Conservation (phyloP, 768 basidiomycete species). For the Russula compacta region DNA sequence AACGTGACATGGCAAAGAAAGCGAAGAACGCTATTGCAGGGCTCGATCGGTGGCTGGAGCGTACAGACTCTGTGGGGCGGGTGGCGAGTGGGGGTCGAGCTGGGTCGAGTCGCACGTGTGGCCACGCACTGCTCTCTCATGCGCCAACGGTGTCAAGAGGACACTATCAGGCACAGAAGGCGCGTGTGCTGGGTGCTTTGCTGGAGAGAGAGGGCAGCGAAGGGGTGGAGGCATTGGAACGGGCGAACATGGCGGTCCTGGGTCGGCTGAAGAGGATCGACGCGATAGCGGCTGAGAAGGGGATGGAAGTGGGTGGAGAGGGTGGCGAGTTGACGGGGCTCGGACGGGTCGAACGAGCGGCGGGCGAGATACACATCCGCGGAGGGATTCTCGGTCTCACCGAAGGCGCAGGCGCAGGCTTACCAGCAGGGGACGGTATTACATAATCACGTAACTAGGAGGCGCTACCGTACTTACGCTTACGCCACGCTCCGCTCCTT, state of each 20-base stretch:
- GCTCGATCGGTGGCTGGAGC: slow-evolving; percentile 59
- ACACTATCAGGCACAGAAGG: slow-evolving; percentile 39
- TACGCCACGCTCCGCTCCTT: too few species aligned
- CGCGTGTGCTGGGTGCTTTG: slow-evolving; percentile 32
- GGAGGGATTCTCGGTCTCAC: slow-evolving; percentile 38
- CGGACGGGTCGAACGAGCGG: slow-evolving; percentile 39
- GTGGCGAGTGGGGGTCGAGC: background rate
- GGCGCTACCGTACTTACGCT: background rate
- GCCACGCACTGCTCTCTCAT: slow-evolving; percentile 26
- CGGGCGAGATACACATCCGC: slow-evolving; percentile 27
- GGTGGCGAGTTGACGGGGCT: slow-evolving; percentile 39
- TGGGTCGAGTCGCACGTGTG: background rate
- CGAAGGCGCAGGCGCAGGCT: slow-evolving; percentile 34
- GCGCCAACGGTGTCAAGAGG: slow-evolving; percentile 29
- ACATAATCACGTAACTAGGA: background rate
- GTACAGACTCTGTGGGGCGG: slow-evolving; percentile 3
- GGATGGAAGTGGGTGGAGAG: slow-evolving; percentile 34
- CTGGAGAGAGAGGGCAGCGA: slow-evolving; percentile 8
- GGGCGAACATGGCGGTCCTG: slow-evolving; percentile 42
- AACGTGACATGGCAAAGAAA: slow-evolving; percentile 14
- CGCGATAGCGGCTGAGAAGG: slow-evolving; percentile 33
- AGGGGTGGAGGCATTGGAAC: slow-evolving; percentile 29
- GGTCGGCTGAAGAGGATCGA: slow-evolving; percentile 46
- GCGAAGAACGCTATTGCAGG: slow-evolving; percentile 28
- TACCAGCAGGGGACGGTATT: background rate